Base-by-base conservation (phyloP, 2,329 filamentous ascomycete species). In the Fusarium heterosporum region DNA sequence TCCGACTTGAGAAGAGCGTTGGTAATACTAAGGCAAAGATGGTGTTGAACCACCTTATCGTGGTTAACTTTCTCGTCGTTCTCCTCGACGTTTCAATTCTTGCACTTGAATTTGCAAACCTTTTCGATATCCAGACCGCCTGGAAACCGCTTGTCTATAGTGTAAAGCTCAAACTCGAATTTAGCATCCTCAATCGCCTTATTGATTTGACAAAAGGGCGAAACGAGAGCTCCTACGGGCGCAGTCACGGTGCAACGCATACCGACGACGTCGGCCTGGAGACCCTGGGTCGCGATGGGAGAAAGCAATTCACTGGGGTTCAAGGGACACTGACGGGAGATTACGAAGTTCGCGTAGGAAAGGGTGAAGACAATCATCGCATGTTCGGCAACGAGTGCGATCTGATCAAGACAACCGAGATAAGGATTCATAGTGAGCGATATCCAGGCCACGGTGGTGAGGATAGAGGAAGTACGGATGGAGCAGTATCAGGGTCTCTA, bases 21-120 rank as follows among this genome's bases (percentile, higher is more conserved):
- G 63, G 64, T 17, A 69, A 61, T 22, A 52, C 41, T 2, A 64
- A 54, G 13, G 66, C 67, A 0, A 65, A 63, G 2, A 50, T 50
- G 6, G 61, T 75, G 4, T 46, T 73, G 22, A 66, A 77, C 46
- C 79, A 82, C 51, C 70, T 83, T 2, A 77, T 82, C n/a, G 74
- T 74, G 4, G 79, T 83, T 28, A 83, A 83, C 57, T 64, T 81
- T 11, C 46, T 78, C 4, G 78, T 82, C 46, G 74, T 83, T 8
- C 26, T 78, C 0, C 76, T 83, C 58, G 81, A 83, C 49, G 41
- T 72, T 0, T 61, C 70, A 6, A 73, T 73, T 8, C 62, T 73
- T 0, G 66, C 48, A 10, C 14, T 84, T 80, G 70, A 66, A 12
- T 73, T 83, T 22, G 75, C 84, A 47, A 82, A 82, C 56, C 66